Conservation (phyloP, 2,329 filamentous ascomycete species). For the Diaporthe sp. region DNA sequence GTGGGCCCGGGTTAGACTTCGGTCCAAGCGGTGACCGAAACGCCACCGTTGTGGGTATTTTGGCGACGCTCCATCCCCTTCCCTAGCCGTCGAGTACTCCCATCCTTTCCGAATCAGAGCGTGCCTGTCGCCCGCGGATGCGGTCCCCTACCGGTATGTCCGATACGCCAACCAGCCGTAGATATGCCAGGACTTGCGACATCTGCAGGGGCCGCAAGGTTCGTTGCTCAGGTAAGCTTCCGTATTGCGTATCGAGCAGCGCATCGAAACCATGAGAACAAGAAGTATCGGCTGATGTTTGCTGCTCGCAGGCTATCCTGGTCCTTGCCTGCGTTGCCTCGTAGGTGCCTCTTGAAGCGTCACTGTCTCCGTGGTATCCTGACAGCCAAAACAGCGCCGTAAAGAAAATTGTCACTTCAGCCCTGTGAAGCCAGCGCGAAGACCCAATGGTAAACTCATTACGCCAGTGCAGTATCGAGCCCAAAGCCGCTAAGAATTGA, state of each 20-base stretch:
- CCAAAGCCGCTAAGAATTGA: neutral
- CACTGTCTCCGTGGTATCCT: neutral
- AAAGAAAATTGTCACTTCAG: slow-evolving; percentile 44
- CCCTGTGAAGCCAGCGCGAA: slow-evolving; percentile 41
- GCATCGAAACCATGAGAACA: neutral
- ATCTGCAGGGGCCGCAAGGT: slow-evolving; percentile 56
- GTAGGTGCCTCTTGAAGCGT: slow-evolving; percentile 40
- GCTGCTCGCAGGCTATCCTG: slow-evolving; percentile 40
- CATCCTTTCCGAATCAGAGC: neutral
- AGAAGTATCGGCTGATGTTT: slow-evolving; percentile 1
- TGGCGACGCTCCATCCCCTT: neutral
- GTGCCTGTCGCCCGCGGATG: neutral
- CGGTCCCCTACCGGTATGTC: slow-evolving; percentile 1
- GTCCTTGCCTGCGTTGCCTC: slow-evolving; percentile 47
- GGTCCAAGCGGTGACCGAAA: slow-evolving; percentile 4
- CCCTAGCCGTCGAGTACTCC: neutral
- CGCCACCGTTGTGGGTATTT: neutral
- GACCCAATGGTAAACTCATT: slow-evolving; percentile 4
- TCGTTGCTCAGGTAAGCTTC: slow-evolving; percentile 47
- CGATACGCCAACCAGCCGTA: slow-evolving; percentile 16
- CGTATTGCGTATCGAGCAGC: slow-evolving; percentile 46
- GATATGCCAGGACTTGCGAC: slow-evolving; percentile 50
- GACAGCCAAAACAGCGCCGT: slow-evolving; percentile 29
- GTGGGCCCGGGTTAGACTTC: neutral
- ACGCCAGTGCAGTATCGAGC: neutral